Evolutionary conservation across 108 stramenopile genomes (phyloP).

Genomic region (Epithemia pelagica): DNA sequence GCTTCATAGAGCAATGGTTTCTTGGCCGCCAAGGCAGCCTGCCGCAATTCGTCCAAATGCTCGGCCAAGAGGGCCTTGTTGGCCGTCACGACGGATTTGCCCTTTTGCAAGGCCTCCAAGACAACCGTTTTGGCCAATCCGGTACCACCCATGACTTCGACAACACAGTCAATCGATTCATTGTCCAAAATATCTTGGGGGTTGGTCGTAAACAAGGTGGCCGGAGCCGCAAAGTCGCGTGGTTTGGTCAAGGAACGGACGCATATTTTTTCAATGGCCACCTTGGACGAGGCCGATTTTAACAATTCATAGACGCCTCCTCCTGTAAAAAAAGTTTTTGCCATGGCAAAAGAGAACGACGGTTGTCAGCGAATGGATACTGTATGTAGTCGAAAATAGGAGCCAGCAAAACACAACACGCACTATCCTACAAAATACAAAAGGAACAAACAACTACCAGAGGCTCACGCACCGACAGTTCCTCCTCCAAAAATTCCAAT

Average conservation of each 20-base stretch:
- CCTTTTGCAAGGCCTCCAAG: slow-evolving; percentile 29
- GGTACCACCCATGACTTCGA: slow-evolving; percentile 73
- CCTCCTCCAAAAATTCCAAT: not conserved
- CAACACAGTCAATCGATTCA: slow-evolving; percentile 57
- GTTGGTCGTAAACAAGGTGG: slow-evolving; percentile 51
- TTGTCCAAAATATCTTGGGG: slow-evolving; percentile 56
- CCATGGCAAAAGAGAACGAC: not conserved
- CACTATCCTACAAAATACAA: not conserved
- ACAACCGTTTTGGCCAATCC: slow-evolving; percentile 55
- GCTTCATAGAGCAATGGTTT: slow-evolving; percentile 67
- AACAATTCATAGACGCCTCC: slow-evolving; percentile 74
- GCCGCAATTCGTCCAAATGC: slow-evolving; percentile 49
- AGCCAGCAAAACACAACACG: too few relatives aligned
- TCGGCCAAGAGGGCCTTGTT: slow-evolving; percentile 77
- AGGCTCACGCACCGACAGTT: not conserved
- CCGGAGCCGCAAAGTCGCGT: slow-evolving; percentile 66
- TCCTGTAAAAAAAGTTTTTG: slow-evolving; percentile 19
- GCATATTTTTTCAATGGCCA: slow-evolving; percentile 78
- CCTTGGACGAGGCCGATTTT: slow-evolving; percentile 13
- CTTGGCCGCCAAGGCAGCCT: slow-evolving; percentile 9
- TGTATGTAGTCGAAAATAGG: too few relatives aligned
- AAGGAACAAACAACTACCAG: not conserved
- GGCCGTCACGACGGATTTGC: slow-evolving; percentile 77
- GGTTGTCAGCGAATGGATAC: too few relatives aligned
- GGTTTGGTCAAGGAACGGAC: slow-evolving; percentile 67